Base-by-base conservation (phyloP, 116 monocot genomes). In the Cymodocea nodosa region DNA sequence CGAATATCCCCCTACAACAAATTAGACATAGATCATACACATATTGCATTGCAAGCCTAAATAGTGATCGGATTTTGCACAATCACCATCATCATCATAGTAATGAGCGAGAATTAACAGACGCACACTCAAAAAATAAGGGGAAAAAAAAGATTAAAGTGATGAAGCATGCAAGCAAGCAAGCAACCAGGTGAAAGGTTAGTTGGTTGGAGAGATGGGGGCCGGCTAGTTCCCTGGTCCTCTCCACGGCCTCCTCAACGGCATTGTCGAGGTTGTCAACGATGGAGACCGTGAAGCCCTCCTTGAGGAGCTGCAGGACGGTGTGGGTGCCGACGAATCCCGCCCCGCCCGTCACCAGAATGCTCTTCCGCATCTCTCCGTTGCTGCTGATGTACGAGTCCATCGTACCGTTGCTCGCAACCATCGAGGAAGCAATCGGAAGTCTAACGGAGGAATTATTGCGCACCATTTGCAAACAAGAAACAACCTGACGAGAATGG, bases 311-410 rank as follows among this genome's bases (percentile, higher is more conserved):
- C 79, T 85, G 85, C 20, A 90, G 79, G 63, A 83, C 90, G 5
- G 86, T 90, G 81, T 90, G 90, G 11, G 86, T 83, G 14, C 90
- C 90, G 72, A 90, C 83, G 76, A 83, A 90, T 20, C 89, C 89
- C 24, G 83, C 89, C 22, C 89, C 89, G 17, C 89, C 89, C 24
- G 85, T 89, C 50, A 89, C 89, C 62, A 89, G 70, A 12, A 85
- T 61, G 64, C 67, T 81, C 35, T 56, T n/a, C 60, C 51, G 39
- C 49, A 23, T 24, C 44, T 30, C 30, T 30, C 56, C 19, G 16
- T 34, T 34, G 66, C 23, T 14, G 25, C 15, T 6, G 18, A 30
- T 30, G 30, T 3, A 30, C 30, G 35, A 11, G 23, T 39, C 30
- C 50, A 48, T 5, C 12, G 4, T 50, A 15, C 25, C 70, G 48